A percentile compares a stretch with the other conserved stretches of the same genome.
Conservation (phyloP, 1,139 yeast genomes). For the Ogataea hybrid region DNA sequence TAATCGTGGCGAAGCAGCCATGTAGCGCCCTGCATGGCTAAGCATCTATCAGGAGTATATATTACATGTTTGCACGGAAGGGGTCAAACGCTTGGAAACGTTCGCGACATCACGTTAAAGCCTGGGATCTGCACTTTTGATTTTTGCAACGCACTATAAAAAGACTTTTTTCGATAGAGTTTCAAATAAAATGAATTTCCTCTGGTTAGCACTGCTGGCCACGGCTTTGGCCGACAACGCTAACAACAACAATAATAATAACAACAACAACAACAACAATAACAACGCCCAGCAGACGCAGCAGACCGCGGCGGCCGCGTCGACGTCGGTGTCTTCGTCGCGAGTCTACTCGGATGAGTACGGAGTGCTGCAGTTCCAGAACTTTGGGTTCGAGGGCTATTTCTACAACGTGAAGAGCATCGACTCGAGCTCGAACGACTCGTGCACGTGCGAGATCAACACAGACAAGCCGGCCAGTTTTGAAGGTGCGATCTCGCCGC, state of each 20-base stretch:
- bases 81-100: background rate
- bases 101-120: background rate
- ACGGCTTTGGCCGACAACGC: slow-evolving; percentile 1
- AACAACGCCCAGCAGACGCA: background rate
- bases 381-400: slow-evolving; percentile 66
- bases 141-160: background rate
- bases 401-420: slow-evolving; percentile 49
- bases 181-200: background rate
- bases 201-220: background rate
- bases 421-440: slow-evolving; percentile 46
- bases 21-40: background rate
- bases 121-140: background rate
- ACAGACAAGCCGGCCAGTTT: slow-evolving; percentile 41
- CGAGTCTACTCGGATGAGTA: slow-evolving; percentile 25
- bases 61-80: background rate
- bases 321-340: slow-evolving; percentile 13
- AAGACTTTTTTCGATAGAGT: background rate
- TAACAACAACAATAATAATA: background rate
- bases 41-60: background rate
- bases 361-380: slow-evolving; percentile 49
- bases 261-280: background rate
- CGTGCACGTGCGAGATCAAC: slow-evolving; percentile 53
- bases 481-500: slow-evolving; percentile 64
- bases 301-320: slow-evolving; percentile 1
- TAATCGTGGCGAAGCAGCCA: background rate